These are phyloP conservation scores for Kwoniella europaea DNA, from an alignment of 768 basidiomycete genomes.

Conservation along the genomic window DNA sequence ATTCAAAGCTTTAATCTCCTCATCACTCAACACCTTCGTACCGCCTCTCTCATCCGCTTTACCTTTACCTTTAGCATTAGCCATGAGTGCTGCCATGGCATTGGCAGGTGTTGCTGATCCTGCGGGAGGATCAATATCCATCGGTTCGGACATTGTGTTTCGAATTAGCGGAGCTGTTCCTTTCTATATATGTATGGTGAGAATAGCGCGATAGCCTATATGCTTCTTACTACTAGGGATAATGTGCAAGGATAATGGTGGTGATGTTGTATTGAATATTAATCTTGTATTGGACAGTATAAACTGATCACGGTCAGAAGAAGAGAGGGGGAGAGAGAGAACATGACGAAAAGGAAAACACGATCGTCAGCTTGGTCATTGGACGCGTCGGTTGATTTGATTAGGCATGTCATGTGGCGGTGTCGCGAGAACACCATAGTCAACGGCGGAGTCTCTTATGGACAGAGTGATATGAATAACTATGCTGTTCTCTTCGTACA, in stretches of 20 bases:
- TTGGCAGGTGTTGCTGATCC: slow-evolving; percentile 20
- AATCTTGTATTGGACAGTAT: not conserved
- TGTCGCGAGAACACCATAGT: not conserved
- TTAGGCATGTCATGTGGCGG: not conserved
- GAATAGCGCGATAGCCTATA: too few species aligned
- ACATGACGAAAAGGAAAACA: slow-evolving; percentile 5
- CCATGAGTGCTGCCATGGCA: slow-evolving; percentile 51
- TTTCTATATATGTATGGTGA: too few species aligned
- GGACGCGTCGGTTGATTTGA: not conserved
- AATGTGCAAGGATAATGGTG: not conserved
- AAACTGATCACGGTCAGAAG: not conserved
- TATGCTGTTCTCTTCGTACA: not conserved
- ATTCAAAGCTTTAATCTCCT: slow-evolving; percentile 59
- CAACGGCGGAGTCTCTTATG: too few species aligned
- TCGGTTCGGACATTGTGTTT: slow-evolving; percentile 29
- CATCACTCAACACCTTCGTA: slow-evolving; percentile 24
- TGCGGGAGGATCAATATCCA: slow-evolving; percentile 45
- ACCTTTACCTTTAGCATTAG: slow-evolving; percentile 45
- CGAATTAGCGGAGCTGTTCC: too few species aligned
- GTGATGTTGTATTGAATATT: not conserved
- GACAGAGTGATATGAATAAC: too few species aligned
- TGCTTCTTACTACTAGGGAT: too few species aligned
- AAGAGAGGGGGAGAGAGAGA: not conserved
- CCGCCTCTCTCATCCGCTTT: slow-evolving; percentile 24
- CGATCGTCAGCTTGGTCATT: not conserved